Base-by-base conservation (phyloP, 306 rosid species). In the Fagus crenata region DNA sequence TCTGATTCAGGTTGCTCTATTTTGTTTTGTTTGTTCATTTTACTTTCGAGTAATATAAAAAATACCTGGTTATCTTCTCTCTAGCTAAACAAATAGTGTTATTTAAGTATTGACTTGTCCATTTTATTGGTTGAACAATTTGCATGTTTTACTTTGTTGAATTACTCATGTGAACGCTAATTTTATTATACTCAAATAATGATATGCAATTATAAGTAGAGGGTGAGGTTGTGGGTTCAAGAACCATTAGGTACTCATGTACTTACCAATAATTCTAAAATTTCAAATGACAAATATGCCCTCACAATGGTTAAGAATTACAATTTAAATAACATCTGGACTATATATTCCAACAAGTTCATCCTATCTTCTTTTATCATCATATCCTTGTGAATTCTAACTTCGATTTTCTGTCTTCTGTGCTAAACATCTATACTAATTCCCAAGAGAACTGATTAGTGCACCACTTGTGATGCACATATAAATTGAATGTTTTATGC, bases 1-100 rank as follows among this genome's bases (percentile, higher is more conserved):
- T 75, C 77, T 89, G 78, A 76, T 94, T 81, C 98, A 92, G 98
- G 98, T 94, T 79, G 3, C 31, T 43, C 49, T 43, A 3, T 43
- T 43, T 43, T 43, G 49, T 6, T 43, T 43, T 43, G 49, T 6
- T 43, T 43, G 12, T 43, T 77, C 55, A 60, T 14, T 63, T 4
- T 22, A 56, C 49, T 33, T 58, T 35, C 6, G 15, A 35, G 73
- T 78, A 40, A 40, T 36, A n/a, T n/a, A n/a, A n/a, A 63, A 64
- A 51, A n/a, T 9, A 1, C 53, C 9, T 5, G 71, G 51, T 7
- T 53, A 13, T 74, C 56, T 69, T 60, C 5, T 56, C 28, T 31
- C 35, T 36, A 65, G 49, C 49, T 6, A 65, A 4, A 65, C 18
- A 15, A 60, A 22, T 53, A 9, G 63, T 74, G 51, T 78, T 78